Evolutionary conservation across 2,329 filamentous ascomycete species (phyloP).

Genomic region (Neofusicoccum umdonicola): DNA sequence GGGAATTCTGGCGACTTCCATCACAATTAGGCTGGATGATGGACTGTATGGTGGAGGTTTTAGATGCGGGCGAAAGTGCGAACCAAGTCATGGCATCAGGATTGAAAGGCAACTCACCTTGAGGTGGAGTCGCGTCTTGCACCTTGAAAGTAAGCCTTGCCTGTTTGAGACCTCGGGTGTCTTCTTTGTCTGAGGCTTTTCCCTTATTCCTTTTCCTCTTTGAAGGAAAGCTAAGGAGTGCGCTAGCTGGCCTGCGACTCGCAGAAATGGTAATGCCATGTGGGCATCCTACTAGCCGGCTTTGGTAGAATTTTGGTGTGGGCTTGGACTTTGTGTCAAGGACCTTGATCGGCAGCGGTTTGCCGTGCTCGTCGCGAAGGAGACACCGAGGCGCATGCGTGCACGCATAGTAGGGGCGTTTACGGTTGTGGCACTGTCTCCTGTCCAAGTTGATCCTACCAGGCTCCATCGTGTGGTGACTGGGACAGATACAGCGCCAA

Average conservation of each 20-base stretch:
- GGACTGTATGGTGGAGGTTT: no score
- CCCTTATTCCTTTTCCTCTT: neutral
- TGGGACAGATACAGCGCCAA: neutral
- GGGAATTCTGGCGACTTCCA: no score
- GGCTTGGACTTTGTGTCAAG: no score
- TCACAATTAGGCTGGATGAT: no score
- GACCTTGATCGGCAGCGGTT: neutral
- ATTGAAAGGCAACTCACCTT: neutral
- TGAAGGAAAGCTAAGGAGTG: neutral
- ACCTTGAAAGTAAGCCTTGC: neutral
- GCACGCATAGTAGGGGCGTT: neutral
- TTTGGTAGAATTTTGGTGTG: no score
- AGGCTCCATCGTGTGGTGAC: neutral
- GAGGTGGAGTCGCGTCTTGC: neutral
- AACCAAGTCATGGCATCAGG: neutral
- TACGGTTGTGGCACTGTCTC: neutral
- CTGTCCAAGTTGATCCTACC: neutral
- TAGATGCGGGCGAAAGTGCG: neutral
- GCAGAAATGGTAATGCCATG: no score
- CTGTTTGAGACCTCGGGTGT: neutral
- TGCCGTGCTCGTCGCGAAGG: neutral
- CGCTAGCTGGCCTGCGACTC: no score
- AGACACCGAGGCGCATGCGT: neutral
- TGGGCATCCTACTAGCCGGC: no score
- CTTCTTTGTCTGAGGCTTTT: neutral